Evolutionary conservation across 1,284 basidiomycete genomes (phyloP), one percentile per base, ranked within the genome.

Genomic region (Sporisorium iseilematis-ciliati): DNA sequence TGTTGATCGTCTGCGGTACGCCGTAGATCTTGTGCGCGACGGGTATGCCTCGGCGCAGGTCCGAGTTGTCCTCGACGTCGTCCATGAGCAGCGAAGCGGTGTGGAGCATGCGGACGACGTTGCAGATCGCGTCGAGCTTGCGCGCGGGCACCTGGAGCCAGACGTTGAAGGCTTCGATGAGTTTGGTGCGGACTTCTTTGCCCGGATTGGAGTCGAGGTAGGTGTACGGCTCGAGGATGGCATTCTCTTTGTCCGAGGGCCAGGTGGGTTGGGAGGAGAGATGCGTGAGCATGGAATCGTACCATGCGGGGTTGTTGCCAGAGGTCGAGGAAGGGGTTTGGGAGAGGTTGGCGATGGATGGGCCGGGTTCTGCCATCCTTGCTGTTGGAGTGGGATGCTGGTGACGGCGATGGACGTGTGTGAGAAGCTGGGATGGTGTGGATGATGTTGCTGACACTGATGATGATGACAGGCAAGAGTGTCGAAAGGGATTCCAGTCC

Each of bases 11-110:
- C 84, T 98, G 95, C 0, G 96, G 94, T 2, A 97, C 87, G 2
- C 96, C 96, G 81, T 96, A 99, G 73, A 98, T 94, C 87, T 92
- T 93, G 87, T 99, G 95, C 0, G 94, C 91, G 16, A 96, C 95
- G 90, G 85, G 97, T 25, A 91, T 88, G 0, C 96, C 95, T 61
- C 95, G 87, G 10, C 97, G 89, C 26, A 99, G 88, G 78, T 95
- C 92, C 0, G 94, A 94, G 75, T 93, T 92, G 82, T 99, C 97
- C 86, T 99, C 94, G 41, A 99, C 96, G 84, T 99, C 97, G 85
- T 99, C 97, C 81, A 99, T 91, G 76, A 99, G 89, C 41, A 99
- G 87, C 82, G 93, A 96, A 2, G 95, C 94, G 54, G 91, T 94
- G 80, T 99, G 97, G 38, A 99, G 88, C 93, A 96, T 97, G 74